Conservation (phyloP, 1,139 yeast genomes). For the Sugiyamaella grinbergsii region DNA sequence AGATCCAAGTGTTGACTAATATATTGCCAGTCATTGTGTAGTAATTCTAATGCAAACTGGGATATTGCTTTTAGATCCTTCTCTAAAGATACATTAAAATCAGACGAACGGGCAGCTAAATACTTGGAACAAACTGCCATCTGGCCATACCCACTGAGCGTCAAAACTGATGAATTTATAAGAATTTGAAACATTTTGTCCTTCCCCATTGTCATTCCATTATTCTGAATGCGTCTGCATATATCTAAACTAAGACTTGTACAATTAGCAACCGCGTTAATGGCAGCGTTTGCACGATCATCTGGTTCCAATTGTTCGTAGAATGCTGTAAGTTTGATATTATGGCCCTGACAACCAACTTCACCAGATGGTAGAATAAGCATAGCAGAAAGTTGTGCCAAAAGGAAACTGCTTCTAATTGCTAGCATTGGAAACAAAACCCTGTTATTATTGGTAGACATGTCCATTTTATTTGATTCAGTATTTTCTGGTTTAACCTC, state of each 20-base stretch:
- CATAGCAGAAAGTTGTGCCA: slow-evolving; percentile 22
- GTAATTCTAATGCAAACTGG: slow-evolving; percentile 5
- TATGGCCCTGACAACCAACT: slow-evolving; percentile 22
- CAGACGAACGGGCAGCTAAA: slow-evolving; percentile 13
- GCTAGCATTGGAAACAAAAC: slow-evolving; percentile 22
- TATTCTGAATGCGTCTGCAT: background rate
- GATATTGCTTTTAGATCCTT: slow-evolving; percentile 4
- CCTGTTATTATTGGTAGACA: background rate
- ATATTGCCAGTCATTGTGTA: slow-evolving; percentile 7
- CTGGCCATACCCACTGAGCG: slow-evolving; percentile 11
- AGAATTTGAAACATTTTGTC: slow-evolving; percentile 13
- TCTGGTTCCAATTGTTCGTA: slow-evolving; percentile 25
- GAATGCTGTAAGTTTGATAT: slow-evolving; percentile 22
- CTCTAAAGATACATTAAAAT: slow-evolving; percentile 14
- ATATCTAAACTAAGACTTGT: slow-evolving; percentile 9
- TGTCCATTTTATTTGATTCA: background rate
- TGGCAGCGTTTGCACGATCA: slow-evolving; percentile 15
- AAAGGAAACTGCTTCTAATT: slow-evolving; percentile 18
- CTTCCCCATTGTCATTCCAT: background rate
- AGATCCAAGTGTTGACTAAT: background rate
- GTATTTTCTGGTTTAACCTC: background rate
- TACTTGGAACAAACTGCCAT: slow-evolving; percentile 16
- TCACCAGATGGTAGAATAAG: slow-evolving; percentile 23
- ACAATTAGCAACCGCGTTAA: slow-evolving; percentile 18
- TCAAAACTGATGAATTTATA: slow-evolving; percentile 10